Evolutionary conservation across 768 basidiomycete genomes (phyloP), one percentile per base, ranked within the genome.

Genomic region (Ephemerocybe angulata): DNA sequence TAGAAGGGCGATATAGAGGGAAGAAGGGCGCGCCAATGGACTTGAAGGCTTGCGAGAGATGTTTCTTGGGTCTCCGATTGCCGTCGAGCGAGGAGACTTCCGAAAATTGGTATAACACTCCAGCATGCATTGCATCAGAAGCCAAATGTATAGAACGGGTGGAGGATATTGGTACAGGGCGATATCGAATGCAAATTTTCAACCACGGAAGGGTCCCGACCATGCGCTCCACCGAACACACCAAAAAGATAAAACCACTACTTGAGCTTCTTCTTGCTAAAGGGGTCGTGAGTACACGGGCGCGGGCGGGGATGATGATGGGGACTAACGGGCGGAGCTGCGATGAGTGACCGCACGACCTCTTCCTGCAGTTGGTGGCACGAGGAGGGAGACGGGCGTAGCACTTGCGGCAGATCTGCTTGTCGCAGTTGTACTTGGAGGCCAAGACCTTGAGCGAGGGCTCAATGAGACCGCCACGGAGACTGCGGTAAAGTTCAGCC

Each of bases 331-430:
- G 91, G 72, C 91, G 87, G 77, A 95, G 90, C 66, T 92, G 91
- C 58, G 85, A 87, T 44, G 88, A 90, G 74, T 91, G 90, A 19
- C 93, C 93, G 68, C 94, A 96, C 56, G 85, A 82, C 62, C 93
- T 83, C 80, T 96, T 96, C 71, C 96, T 83, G 87, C 97, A 98
- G 85, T 99, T 98, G 79, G 95, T 98, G 33, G 97, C 97, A 71
- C 97, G 93, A 52, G 95, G 96, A 60, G 97, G 96, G 65, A 98
- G 96, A 65, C 97, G 96, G 42, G 97, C 97, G 74, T 98, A 98
- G 81, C 97, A 98, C 76, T 98, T 98, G 75, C 97, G 93, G 84
- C 97, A 98, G 67, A 98, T 98, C 72, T 95, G 92, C 83, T 96
- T 96, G 77, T 97, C 93, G 73, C 94, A 98, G 79, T 98, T 98